phyloP scores from a whole-genome alignment of 345 rosid genomes.

The Carallia pectinifolia region DNA sequence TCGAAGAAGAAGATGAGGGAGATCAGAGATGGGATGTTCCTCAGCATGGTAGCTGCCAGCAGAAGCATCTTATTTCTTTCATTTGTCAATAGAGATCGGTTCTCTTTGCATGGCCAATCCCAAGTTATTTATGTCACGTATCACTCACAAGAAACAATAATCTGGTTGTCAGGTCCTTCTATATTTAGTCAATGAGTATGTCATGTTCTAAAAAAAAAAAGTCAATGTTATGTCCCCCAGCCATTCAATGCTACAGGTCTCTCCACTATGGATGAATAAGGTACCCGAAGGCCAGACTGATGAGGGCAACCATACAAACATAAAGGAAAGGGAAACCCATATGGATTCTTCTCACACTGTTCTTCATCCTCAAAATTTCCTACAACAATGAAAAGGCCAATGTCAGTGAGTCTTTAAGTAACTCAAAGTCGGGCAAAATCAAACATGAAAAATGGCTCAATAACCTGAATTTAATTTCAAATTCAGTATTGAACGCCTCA shows the following conservation, averaged over 20 bases:
- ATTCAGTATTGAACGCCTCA: not conserved
- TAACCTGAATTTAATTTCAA: not conserved
- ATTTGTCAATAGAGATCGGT: not conserved
- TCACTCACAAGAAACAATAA: not conserved
- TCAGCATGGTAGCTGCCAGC: too few species aligned
- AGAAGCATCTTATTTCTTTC: too few species aligned
- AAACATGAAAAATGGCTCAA: not conserved
- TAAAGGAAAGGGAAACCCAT: conserved; percentile 49
- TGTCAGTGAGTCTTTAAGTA: not conserved
- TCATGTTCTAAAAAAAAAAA: too few species aligned
- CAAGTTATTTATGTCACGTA: not conserved
- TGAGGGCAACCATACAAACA: conserved; percentile 39
- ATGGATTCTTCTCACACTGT: conserved; percentile 21
- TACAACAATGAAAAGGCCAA: conserved; percentile 19
- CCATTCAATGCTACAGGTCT: not conserved
- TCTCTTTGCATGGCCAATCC: not conserved
- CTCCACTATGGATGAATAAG: conserved; percentile 24
- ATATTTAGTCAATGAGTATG: not conserved
- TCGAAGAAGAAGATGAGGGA: too few species aligned
- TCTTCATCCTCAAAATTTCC: conserved; percentile 38
- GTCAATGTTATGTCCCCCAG: not conserved
- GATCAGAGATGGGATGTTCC: too few species aligned
- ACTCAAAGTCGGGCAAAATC: not conserved
- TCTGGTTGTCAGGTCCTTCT: not conserved
- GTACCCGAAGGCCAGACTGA: conserved; percentile 40